Evolutionary conservation across 768 basidiomycete genomes (phyloP).

Genomic region (Xerocomus potaroensis): DNA sequence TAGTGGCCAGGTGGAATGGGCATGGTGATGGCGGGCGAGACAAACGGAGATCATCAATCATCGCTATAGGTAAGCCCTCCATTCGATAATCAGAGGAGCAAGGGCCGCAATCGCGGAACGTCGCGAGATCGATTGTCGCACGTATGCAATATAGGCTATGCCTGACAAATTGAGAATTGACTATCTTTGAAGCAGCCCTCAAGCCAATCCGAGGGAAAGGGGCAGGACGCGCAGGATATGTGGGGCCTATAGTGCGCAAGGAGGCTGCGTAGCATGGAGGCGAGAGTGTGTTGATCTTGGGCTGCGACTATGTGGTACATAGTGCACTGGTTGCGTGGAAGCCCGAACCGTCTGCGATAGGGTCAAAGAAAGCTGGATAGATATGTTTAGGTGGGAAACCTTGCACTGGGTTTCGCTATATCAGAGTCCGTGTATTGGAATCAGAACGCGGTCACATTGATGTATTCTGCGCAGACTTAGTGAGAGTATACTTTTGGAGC

Average conservation of each 20-base stretch:
- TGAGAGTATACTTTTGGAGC: background rate
- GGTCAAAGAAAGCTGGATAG: background rate
- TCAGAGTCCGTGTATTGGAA: background rate
- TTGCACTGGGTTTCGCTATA: background rate
- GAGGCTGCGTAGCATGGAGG: background rate
- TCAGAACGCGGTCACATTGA: background rate
- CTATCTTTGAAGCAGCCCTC: background rate
- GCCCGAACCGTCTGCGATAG: background rate
- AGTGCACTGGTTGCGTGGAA: background rate
- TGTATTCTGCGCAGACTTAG: background rate
- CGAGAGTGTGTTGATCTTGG: background rate
- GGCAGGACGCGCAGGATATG: background rate
- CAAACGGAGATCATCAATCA: background rate
- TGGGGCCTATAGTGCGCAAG: background rate
- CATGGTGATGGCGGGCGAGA: background rate
- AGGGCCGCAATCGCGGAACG: slow-evolving; percentile 1
- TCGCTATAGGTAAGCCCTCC: too few relatives aligned
- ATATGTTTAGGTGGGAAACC: background rate
- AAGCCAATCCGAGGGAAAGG: background rate
- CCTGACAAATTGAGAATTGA: too few relatives aligned
- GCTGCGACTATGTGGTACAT: background rate
- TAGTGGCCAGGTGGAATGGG: background rate
- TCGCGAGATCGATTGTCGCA: background rate
- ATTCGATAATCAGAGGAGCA: background rate
- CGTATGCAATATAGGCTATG: too few relatives aligned